These are phyloP conservation scores for Ophiocordyceps robertsii DNA, from an alignment of 2,329 filamentous ascomycete genomes.

Conservation along the genomic window DNA sequence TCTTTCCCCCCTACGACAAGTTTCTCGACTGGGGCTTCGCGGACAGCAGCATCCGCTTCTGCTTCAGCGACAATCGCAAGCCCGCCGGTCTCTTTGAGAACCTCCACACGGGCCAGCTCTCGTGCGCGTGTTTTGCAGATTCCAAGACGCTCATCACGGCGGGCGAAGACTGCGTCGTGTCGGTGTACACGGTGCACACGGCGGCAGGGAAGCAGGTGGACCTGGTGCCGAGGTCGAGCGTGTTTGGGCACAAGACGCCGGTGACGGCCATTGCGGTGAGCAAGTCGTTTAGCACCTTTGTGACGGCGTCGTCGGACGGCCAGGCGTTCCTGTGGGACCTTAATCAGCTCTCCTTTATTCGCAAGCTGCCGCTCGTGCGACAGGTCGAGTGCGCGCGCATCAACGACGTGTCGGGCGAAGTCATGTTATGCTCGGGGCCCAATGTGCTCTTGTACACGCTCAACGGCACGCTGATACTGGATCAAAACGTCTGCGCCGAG, in stretches of 20 bases:
- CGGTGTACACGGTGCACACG: conserved; percentile 62
- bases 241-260: conserved; percentile 82
- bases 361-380: conserved; percentile 49
- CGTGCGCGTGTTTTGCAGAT: conserved; percentile 72
- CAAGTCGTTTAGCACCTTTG: conserved; percentile 74
- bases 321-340: conserved; percentile 87
- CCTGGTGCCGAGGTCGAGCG: conserved; percentile 59
- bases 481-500: conserved; percentile 62
- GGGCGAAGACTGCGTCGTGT: conserved; percentile 83
- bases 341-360: conserved; percentile 77
- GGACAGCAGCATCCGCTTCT: conserved; percentile 87
- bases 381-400: conserved; percentile 64
- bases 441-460: conserved; percentile 71
- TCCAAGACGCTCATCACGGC: conserved; percentile 84
- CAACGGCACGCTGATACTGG: conserved; percentile 71
- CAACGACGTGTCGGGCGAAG: conserved; percentile 83
- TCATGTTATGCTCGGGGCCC: conserved; percentile 68
- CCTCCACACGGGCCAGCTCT: conserved; percentile 81
- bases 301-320: conserved; percentile 73
- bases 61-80: conserved; percentile 69
- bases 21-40: conserved; percentile 95
- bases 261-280: conserved; percentile 75
- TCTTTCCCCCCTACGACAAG: conserved; percentile 84
- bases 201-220: conserved; percentile 58
- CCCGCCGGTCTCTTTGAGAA: conserved; percentile 85